These are phyloP conservation scores for Penicillium psychrofluorescens DNA, from an alignment of 495 filamentous ascomycete species.

Conservation along the genomic window DNA sequence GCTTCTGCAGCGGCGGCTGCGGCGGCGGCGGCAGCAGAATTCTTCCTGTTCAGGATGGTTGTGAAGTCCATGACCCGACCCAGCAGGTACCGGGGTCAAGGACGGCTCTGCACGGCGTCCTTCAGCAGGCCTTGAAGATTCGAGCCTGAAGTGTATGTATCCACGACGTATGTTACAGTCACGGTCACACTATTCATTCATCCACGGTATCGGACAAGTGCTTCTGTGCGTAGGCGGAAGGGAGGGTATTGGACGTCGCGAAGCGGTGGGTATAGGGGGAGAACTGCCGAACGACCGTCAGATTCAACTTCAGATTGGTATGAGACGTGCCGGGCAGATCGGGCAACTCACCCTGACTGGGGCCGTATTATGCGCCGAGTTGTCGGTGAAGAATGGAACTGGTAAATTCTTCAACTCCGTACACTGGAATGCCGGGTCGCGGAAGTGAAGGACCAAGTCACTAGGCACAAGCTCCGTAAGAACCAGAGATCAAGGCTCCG, in stretches of 20 bases:
- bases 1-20: slow-evolving; percentile 42
- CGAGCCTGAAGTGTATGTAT: background rate
- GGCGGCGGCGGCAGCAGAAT: slow-evolving; percentile 37
- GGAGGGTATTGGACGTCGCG: too few relatives aligned
- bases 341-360: slow-evolving; percentile 2
- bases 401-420: slow-evolving; percentile 4
- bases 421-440: slow-evolving; percentile 14
- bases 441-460: background rate
- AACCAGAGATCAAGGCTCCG: background rate
- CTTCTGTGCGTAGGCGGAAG: too few relatives aligned
- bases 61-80: slow-evolving; percentile 61
- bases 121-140: slow-evolving; percentile 12
- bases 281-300: background rate
- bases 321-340: background rate
- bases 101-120: slow-evolving; percentile 19
- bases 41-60: slow-evolving; percentile 60
- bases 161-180: background rate
- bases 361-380: background rate
- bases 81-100: slow-evolving; percentile 30
- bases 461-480: background rate
- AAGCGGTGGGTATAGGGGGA: background rate
- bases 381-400: slow-evolving; percentile 1
- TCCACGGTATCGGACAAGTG: background rate
- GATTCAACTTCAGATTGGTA: too few relatives aligned
- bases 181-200: background rate